These are phyloP conservation scores for Geranium incanum DNA, from an alignment of 441 rosid species.

Conservation along the genomic window DNA sequence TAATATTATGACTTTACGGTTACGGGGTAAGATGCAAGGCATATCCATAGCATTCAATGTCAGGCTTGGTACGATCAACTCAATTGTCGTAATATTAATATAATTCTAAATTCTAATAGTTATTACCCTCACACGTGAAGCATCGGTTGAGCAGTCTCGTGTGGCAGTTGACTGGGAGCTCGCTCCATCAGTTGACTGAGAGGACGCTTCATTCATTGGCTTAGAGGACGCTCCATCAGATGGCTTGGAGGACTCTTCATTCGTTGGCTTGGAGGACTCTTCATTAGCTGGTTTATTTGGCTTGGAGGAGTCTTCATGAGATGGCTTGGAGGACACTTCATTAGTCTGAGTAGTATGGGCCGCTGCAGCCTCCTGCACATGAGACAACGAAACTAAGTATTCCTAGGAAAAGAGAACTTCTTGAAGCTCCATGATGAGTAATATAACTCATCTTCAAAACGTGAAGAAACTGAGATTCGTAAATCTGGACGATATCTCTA, in stretches of 20 bases:
- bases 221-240: background rate
- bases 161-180: background rate
- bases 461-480: background rate
- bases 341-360: background rate
- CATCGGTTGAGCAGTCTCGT: background rate
- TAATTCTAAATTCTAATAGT: background rate
- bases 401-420: background rate
- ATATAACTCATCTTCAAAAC: too few species aligned
- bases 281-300: background rate
- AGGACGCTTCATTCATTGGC: background rate
- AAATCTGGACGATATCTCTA: background rate
- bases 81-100: too few species aligned
- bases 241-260: background rate
- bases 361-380: background rate
- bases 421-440: background rate
- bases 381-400: background rate
- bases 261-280: background rate
- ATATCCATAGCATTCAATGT: too few species aligned
- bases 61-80: too few species aligned
- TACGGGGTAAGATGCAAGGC: too few species aligned
- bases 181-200: slow-evolving; percentile 20
- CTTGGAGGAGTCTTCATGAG: background rate
- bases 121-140: slow-evolving; percentile 29
- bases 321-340: too few species aligned
- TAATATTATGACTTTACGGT: too few species aligned